These are phyloP conservation scores for Chenopodium formosanum DNA, from an alignment of 148 eudicot genomes.

Conservation along the genomic window DNA sequence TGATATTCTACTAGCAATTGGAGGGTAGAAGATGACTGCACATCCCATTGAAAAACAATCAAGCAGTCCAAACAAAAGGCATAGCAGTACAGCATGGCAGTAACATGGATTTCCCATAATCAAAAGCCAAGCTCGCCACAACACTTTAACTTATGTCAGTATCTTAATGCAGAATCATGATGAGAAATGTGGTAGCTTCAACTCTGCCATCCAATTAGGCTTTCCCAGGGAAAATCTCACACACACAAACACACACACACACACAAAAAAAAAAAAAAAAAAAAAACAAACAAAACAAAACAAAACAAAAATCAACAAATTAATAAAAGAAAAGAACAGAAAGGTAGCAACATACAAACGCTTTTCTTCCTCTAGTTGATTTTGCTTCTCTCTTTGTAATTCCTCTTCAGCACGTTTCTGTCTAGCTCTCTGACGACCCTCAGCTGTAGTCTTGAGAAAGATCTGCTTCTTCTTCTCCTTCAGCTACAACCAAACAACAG, in stretches of 20 bases:
- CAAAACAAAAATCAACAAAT: too few species aligned
- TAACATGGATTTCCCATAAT: conserved; percentile 1
- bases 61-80: conserved; percentile 5
- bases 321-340: neutral
- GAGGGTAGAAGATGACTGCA: neutral
- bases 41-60: neutral
- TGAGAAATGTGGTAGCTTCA: too few species aligned
- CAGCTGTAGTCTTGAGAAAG: conserved; percentile 89
- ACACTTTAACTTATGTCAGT: too few species aligned
- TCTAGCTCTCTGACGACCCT: conserved; percentile 92
- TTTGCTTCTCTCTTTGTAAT: conserved; percentile 65
- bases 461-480: conserved; percentile 88
- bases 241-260: neutral
- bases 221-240: neutral
- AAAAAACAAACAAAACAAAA: too few species aligned
- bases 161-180: neutral
- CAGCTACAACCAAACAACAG: conserved; percentile 46
- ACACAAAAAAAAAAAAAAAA: neutral
- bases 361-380: conserved; percentile 78
- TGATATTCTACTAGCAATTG: neutral
- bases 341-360: conserved; percentile 61
- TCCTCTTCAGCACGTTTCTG: conserved; percentile 93
- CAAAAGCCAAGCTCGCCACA: neutral
- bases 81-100: neutral
- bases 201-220: neutral